Evolutionary conservation across 1,284 basidiomycete species (phyloP).

Genomic region (Microbotryomycetes sp.): DNA sequence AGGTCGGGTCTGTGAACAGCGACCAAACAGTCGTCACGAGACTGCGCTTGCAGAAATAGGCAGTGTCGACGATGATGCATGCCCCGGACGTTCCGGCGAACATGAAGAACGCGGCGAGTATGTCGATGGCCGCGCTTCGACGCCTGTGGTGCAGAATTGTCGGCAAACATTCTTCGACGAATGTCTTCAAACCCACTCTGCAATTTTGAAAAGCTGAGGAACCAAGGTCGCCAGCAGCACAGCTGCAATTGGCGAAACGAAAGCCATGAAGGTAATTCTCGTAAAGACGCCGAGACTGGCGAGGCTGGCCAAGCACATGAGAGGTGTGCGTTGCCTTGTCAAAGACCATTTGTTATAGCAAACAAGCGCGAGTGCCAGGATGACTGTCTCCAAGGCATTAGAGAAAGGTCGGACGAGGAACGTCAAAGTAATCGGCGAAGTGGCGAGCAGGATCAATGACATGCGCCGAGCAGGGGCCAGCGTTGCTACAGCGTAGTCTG

Average conservation of each 20-base stretch:
- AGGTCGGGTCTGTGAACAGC: neutral
- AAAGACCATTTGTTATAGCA: neutral
- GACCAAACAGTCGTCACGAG: neutral
- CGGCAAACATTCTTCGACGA: too few relatives aligned
- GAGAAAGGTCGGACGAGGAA: constrained; percentile 40
- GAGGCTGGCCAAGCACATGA: constrained; percentile 5
- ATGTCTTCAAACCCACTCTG: too few relatives aligned
- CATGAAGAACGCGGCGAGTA: neutral
- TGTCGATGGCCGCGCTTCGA: too few relatives aligned
- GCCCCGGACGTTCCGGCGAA: neutral
- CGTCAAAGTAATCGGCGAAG: constrained; percentile 34
- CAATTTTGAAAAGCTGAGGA: too few relatives aligned
- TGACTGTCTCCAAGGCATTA: constrained; percentile 37
- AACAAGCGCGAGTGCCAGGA: constrained; percentile 19
- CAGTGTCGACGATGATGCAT: constrained; percentile 18
- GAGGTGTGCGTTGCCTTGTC: neutral
- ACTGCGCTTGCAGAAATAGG: constrained; percentile 14
- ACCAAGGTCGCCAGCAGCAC: neutral
- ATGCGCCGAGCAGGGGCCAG: neutral
- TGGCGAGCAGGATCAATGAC: constrained; percentile 28
- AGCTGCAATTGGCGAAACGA: constrained; percentile 29
- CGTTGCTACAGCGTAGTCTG: neutral
- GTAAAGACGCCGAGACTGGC: constrained; percentile 34
- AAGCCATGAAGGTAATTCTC: constrained; percentile 38
- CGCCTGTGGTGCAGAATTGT: too few relatives aligned